Conservation (phyloP, 2,329 filamentous ascomycete genomes). For the Ceratocystis destructans region DNA sequence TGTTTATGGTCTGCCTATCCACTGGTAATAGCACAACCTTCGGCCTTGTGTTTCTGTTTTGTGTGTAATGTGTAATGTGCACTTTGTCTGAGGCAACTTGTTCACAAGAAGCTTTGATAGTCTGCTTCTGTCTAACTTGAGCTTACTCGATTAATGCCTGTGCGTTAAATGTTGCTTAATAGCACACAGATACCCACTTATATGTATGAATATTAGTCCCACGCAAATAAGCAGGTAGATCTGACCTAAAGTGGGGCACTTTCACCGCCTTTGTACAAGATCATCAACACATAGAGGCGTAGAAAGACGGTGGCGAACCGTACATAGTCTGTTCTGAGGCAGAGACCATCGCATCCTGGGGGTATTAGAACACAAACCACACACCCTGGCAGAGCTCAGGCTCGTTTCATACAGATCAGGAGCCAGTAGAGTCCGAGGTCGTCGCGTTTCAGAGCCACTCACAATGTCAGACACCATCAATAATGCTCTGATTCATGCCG, state of each 20-base stretch:
- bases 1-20: not conserved
- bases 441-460: not conserved
- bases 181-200: not conserved
- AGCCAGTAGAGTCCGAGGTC: no score
- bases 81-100: not conserved
- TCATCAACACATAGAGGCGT: not conserved
- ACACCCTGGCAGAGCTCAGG: not conserved
- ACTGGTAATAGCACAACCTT: no score
- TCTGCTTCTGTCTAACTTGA: not conserved
- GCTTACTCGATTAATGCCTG: not conserved
- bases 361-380: not conserved
- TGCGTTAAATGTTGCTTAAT: not conserved
- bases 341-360: no score
- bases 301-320: no score
- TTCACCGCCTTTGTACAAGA: slow-evolving; percentile 1
- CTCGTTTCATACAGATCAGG: no score
- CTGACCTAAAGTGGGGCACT: not conserved
- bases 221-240: not conserved
- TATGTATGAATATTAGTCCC: not conserved
- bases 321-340: no score
- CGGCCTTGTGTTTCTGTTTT: not conserved
- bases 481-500: slow-evolving; percentile 30
- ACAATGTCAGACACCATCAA: slow-evolving; percentile 13
- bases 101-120: not conserved
- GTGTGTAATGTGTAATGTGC: not conserved